Base-by-base conservation (phyloP, 257 asterid species). In the Solanum pinnatisectum region DNA sequence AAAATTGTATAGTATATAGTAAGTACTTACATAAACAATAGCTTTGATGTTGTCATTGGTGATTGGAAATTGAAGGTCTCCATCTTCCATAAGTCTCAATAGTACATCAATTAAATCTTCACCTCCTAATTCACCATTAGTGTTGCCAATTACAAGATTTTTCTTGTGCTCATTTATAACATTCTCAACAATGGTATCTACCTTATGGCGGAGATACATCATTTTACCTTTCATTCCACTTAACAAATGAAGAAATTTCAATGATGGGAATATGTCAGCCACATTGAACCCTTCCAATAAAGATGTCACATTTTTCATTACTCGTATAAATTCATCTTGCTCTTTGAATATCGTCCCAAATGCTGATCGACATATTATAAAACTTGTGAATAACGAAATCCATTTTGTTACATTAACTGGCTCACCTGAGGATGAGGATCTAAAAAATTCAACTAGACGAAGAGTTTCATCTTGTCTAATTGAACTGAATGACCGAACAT, bases 1-100 rank as follows among this genome's bases (percentile, higher is more conserved):
- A 23, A 4, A 68, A 68, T 68, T 30, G 1, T 68, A 3, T 32
- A 68, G 22, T 37, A 76, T 76, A 6, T 37, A 23, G 2, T 78
- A 7, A n/a, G 56, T 77, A 39, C 89, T 52, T 87, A 87, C 89
- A 39, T 78, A 60, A 42, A 78, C 23, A 14, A 87, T 36, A 16
- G 89, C 79, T 39, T 87, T 87, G 86, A 87, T 77, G n/a, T 27
- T 77, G 63, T 52, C 84, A 27, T 78, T 78, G n/a, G 84, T 78
- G 84, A 78, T 78, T 3, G 84, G 84, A 40, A 40, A 78, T 78
- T 78, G 84, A 78, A 78, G 84, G 36, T 32, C 63, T 40, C 84
- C 63, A 3, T 78, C 84, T 78, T n/a, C 44, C 84, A 78, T 40
- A 40, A 40, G n/a, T n/a, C 70, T n/a, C 18, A 87, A 52, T 1